These are phyloP conservation scores for Seminavis robusta DNA, from an alignment of 108 stramenopile species.

Conservation along the genomic window DNA sequence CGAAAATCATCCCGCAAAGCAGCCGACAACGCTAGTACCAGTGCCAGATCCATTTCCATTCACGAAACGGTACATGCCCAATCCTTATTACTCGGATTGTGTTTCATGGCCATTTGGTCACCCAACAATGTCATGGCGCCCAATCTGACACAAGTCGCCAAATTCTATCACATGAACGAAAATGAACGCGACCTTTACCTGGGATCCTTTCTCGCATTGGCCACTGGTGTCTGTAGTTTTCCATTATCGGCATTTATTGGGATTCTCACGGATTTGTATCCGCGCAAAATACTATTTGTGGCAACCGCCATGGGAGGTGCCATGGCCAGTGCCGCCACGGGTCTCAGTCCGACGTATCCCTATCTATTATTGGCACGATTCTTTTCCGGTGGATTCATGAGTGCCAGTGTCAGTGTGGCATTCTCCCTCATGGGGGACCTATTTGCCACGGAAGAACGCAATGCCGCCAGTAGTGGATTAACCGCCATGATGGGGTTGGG, in stretches of 20 bases:
- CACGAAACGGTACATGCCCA: slow-evolving; percentile 57
- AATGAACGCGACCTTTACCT: slow-evolving; percentile 63
- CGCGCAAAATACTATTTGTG: slow-evolving; percentile 45
- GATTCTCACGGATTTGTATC: slow-evolving; percentile 46
- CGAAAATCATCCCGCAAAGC: too few relatives aligned
- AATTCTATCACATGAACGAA: slow-evolving; percentile 33
- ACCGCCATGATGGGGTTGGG: slow-evolving; percentile 78
- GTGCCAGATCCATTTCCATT: background rate
- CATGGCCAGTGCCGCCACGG: slow-evolving; percentile 39
- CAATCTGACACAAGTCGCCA: slow-evolving; percentile 64
- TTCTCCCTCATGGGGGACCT: slow-evolving; percentile 70
- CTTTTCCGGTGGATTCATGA: slow-evolving; percentile 60
- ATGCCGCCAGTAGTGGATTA: slow-evolving; percentile 60
- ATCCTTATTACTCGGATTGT: slow-evolving; percentile 53
- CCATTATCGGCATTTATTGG: slow-evolving; percentile 59
- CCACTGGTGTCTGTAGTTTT: slow-evolving; percentile 56
- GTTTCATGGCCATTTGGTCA: slow-evolving; percentile 62
- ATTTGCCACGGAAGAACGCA: slow-evolving; percentile 60
- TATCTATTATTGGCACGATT: slow-evolving; percentile 45
- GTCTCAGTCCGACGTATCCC: slow-evolving; percentile 22
- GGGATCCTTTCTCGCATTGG: slow-evolving; percentile 56
- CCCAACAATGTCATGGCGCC: slow-evolving; percentile 72
- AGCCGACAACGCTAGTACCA: too few relatives aligned
- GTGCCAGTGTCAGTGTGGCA: slow-evolving; percentile 60
- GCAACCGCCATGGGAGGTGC: slow-evolving; percentile 38